These are phyloP conservation scores for Stereum hirsutum DNA, from an alignment of 1,284 basidiomycete genomes.

Conservation along the genomic window DNA sequence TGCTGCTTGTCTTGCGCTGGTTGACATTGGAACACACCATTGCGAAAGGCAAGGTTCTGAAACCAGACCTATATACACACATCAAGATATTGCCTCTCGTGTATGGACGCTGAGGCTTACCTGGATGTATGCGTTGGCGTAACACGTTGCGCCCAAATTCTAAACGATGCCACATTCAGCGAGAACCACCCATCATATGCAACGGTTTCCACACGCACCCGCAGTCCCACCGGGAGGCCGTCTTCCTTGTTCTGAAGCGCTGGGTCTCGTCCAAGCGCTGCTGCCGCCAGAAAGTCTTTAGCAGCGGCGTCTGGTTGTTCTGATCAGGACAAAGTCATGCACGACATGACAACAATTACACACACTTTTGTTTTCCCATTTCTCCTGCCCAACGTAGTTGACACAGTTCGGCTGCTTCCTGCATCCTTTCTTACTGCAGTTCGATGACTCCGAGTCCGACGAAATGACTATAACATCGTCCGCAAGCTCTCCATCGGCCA, in stretches of 20 bases:
- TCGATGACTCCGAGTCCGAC: conserved; percentile 51
- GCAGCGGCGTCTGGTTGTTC: conserved; percentile 35
- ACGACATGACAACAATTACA: conserved; percentile 2
- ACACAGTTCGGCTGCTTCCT: conserved; percentile 73
- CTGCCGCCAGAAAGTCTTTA: conserved; percentile 42
- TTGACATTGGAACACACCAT: conserved; percentile 43
- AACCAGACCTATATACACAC: conserved; percentile 42
- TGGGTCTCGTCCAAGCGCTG: conserved; percentile 47
- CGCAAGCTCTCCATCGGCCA: conserved; percentile 30
- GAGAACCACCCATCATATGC: background rate
- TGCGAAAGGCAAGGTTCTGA: conserved; percentile 50
- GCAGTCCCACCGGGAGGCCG: conserved; percentile 69
- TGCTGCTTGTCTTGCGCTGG: conserved; percentile 40
- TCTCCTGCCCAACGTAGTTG: conserved; percentile 76
- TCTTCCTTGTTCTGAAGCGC: conserved; percentile 35
- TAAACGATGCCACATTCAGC: conserved; percentile 21
- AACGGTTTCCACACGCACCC: conserved; percentile 30
- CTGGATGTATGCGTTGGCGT: conserved; percentile 88
- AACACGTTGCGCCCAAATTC: conserved; percentile 92
- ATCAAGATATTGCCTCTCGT: background rate
- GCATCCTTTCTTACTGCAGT: conserved; percentile 60
- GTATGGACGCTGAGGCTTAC: conserved; percentile 24
- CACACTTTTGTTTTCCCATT: conserved; percentile 62
- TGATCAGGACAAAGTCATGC: background rate
- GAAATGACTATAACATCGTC: conserved; percentile 55